A percentile compares a stretch with the other conserved stretches of the same genome.
Evolutionary conservation across 441 rosid species (phyloP).

Genomic region (Flueggea neowawraea): DNA sequence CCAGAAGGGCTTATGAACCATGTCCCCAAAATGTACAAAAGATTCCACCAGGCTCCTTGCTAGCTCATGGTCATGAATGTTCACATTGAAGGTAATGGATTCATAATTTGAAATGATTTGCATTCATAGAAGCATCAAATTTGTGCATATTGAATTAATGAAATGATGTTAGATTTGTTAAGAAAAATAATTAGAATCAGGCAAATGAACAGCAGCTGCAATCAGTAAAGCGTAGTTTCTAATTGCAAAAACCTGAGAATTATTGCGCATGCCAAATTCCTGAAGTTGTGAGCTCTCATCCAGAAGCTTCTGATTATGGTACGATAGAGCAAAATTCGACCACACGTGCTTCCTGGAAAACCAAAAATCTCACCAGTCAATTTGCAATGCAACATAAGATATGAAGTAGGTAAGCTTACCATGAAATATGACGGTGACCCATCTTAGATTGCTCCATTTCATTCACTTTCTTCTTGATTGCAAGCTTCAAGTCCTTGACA

Average conservation of each 20-base stretch:
- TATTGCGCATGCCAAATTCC: slow-evolving; percentile 65
- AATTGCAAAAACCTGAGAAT: slow-evolving; percentile 53
- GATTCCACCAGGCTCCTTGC: too few species aligned
- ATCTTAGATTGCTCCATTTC: slow-evolving; percentile 76
- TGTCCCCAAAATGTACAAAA: too few species aligned
- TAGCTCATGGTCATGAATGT: too few species aligned
- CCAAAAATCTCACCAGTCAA: not conserved
- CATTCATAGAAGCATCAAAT: not conserved
- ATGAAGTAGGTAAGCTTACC: slow-evolving; percentile 30
- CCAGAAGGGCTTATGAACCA: too few species aligned
- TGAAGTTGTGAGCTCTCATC: slow-evolving; percentile 56
- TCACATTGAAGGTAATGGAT: not conserved
- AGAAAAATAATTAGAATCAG: not conserved
- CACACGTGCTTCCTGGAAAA: slow-evolving; percentile 77
- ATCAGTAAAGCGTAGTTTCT: not conserved
- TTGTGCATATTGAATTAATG: too few species aligned
- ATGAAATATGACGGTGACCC: slow-evolving; percentile 97
- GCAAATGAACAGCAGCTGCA: not conserved
- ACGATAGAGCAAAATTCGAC: slow-evolving; percentile 63
- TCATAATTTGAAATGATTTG: not conserved
- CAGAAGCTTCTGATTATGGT: slow-evolving; percentile 64
- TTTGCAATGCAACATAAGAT: not conserved
- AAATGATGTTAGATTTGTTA: not conserved
- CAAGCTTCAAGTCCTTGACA: slow-evolving; percentile 74
- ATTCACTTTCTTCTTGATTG: slow-evolving; percentile 62